Conservation (phyloP, 1,284 basidiomycete genomes). For the Microbotryum silenes-acaulis region DNA sequence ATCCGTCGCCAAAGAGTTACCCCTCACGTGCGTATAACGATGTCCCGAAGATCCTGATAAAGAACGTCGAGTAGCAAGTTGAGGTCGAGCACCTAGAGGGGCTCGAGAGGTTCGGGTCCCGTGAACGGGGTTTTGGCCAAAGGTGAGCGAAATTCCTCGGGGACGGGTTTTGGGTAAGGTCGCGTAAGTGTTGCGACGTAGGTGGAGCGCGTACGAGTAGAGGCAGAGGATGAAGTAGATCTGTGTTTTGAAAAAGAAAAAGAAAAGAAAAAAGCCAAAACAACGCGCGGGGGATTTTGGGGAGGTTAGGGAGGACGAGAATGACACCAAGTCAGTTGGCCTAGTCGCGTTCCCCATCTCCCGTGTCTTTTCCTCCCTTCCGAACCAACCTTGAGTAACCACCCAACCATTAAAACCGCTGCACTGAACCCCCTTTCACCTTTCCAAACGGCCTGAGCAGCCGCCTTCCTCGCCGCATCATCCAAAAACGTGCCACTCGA, state of each 20-base stretch:
- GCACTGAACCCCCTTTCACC: slow-evolving; percentile 78
- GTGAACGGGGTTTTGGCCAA: slow-evolving; percentile 9
- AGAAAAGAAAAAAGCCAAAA: too few species aligned
- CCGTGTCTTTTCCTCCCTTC: too few species aligned
- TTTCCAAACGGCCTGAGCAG: slow-evolving; percentile 77
- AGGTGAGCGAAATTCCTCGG: background rate
- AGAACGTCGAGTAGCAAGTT: background rate
- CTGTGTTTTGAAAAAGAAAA: slow-evolving; percentile 44
- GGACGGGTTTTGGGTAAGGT: slow-evolving; percentile 51
- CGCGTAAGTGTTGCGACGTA: slow-evolving; percentile 84
- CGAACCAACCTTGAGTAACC: slow-evolving; percentile 72
- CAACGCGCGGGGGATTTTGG: too few species aligned
- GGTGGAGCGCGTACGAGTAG: slow-evolving; percentile 89
- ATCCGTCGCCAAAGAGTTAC: slow-evolving; percentile 17
- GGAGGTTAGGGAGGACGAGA: background rate
- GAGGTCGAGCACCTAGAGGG: background rate
- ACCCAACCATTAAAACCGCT: slow-evolving; percentile 68
- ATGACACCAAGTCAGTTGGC: too few species aligned
- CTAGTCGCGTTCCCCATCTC: too few species aligned
- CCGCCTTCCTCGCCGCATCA: slow-evolving; percentile 55
- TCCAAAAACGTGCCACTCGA: slow-evolving; percentile 50
- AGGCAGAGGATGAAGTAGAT: slow-evolving; percentile 84
- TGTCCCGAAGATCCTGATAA: slow-evolving; percentile 6
- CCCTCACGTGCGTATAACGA: slow-evolving; percentile 26
- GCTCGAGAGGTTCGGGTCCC: slow-evolving; percentile 3